Evolutionary conservation across 352 stramenopile species (phyloP).

Genomic region (Phytophthora crassamura): DNA sequence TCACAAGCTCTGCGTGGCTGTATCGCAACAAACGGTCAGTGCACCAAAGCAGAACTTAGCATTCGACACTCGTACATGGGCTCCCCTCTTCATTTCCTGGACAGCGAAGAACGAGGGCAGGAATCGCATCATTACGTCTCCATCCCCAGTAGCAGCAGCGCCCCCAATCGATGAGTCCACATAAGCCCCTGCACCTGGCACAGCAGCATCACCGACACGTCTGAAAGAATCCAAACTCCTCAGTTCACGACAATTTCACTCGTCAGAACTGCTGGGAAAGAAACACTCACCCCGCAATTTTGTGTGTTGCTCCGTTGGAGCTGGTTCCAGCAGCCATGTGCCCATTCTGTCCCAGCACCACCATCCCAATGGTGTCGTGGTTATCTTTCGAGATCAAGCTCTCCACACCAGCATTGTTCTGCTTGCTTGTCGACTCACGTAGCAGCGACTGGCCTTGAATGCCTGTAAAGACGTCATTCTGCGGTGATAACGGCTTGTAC

Average conservation of each 20-base stretch:
- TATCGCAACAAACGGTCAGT: constrained; percentile 11
- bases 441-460: constrained; percentile 28
- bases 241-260: constrained; percentile 3
- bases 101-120: constrained; percentile 85
- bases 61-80: constrained; percentile 54
- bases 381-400: constrained; percentile 65
- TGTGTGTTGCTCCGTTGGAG: constrained; percentile 91
- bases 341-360: constrained; percentile 61
- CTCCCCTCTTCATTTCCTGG: constrained; percentile 76
- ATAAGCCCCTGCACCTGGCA: constrained; percentile 88
- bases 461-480: constrained; percentile 32
- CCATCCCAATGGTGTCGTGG: constrained; percentile 94
- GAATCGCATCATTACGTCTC: constrained; percentile 94
- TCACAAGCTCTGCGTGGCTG: constrained; percentile 73
- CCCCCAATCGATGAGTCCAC: constrained; percentile 84
- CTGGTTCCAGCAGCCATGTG: constrained; percentile 87
- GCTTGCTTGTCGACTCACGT: constrained; percentile 15
- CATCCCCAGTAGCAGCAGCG: constrained; percentile 88
- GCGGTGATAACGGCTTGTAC: constrained; percentile 58
- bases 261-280: neutral
- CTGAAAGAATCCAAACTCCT: too few species aligned
- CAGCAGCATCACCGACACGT: constrained; percentile 87
- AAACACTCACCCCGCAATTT: constrained; percentile 83
- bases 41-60: neutral
- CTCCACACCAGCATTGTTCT: constrained; percentile 29